Conservation (phyloP, 257 asterid genomes). For the Nicotiana tabacum region DNA sequence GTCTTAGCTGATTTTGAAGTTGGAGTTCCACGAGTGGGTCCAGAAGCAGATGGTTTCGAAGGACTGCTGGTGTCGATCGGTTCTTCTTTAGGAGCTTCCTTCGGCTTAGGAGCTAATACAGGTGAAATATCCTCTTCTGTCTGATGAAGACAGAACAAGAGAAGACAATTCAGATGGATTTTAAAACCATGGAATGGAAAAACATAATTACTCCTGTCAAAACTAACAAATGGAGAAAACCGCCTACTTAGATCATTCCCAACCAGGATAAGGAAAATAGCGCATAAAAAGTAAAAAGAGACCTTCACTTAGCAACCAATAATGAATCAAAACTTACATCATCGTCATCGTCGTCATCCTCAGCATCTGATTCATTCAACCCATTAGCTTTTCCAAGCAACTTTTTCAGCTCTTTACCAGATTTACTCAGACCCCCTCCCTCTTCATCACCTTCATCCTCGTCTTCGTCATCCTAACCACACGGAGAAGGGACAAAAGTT, state of each 20-base stretch:
- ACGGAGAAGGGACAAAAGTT: not conserved
- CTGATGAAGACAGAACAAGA: constrained; percentile 10
- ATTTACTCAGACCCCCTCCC: constrained; percentile 82
- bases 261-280: not conserved
- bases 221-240: not conserved
- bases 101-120: constrained; percentile 69
- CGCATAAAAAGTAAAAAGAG: not conserved
- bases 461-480: constrained; percentile 83
- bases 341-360: constrained; percentile 76
- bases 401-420: constrained; percentile 96
- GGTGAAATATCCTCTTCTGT: constrained; percentile 27
- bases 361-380: constrained; percentile 75
- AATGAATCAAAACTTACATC: constrained; percentile 47
- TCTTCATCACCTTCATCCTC: constrained; percentile 82
- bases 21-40: constrained; percentile 63
- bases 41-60: constrained; percentile 46
- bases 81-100: constrained; percentile 81
- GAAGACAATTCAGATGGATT: not conserved
- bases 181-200: not conserved
- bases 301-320: not conserved
- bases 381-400: constrained; percentile 90
- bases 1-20: constrained; percentile 69
- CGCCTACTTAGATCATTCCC: not conserved
- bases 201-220: not conserved
- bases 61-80: constrained; percentile 65